Conservation (phyloP, 108 stramenopile species). For the Tribonema minus region DNA sequence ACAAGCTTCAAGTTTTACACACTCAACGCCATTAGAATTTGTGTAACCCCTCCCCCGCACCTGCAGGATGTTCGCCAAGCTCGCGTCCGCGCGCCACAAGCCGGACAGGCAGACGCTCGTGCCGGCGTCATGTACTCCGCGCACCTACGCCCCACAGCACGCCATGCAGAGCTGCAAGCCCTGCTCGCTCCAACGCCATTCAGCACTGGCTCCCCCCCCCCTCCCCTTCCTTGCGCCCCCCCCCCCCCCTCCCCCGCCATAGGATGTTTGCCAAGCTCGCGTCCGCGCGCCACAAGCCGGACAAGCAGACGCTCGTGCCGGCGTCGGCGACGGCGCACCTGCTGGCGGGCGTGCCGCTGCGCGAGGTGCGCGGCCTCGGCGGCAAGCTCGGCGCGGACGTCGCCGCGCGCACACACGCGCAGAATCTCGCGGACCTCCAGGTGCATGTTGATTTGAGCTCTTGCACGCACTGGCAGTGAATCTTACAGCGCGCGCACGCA, state of each 20-base stretch:
- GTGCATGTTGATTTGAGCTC: background rate
- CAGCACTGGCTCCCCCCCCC: no score
- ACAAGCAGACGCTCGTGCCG: conserved; percentile 51
- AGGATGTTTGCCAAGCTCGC: conserved; percentile 53
- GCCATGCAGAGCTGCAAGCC: no score
- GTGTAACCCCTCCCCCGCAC: no score
- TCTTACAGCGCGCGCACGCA: background rate
- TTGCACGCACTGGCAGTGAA: background rate
- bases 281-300: conserved; percentile 52
- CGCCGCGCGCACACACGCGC: conserved; percentile 10
- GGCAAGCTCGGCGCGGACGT: conserved; percentile 48
- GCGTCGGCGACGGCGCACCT: conserved; percentile 18
- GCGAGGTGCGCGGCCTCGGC: conserved; percentile 48
- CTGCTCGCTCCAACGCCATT: no score
- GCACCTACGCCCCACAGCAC: no score
- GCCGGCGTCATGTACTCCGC: conserved; percentile 8
- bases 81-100: conserved; percentile 51
- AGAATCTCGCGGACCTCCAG: conserved; percentile 4
- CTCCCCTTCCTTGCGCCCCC: no score
- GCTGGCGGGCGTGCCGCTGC: conserved; percentile 30
- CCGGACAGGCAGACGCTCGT: conserved; percentile 53
- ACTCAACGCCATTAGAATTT: no score
- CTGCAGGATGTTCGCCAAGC: conserved; percentile 53
- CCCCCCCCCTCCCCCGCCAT: conserved; percentile 48
- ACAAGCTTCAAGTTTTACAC: no score